These are phyloP conservation scores for Chytriomyces confervae DNA, from an alignment of 192 early-diverging fungal genomes.

Conservation along the genomic window DNA sequence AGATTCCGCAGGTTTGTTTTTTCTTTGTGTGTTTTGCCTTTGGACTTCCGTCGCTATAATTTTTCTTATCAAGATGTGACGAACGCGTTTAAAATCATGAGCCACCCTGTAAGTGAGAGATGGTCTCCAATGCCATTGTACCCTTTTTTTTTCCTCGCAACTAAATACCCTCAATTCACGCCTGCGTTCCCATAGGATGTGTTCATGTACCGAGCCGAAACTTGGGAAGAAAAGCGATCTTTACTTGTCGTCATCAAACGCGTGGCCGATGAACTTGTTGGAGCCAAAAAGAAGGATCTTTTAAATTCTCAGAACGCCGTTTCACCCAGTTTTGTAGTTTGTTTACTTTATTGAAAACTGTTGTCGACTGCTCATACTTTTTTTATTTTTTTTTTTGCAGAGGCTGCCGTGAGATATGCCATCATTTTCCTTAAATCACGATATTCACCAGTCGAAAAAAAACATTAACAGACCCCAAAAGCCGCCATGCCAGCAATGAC, in stretches of 20 bases:
- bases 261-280: slow-evolving; percentile 16
- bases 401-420: too few species aligned
- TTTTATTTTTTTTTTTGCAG: too few species aligned
- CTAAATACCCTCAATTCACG: background rate
- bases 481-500: background rate
- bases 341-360: too few species aligned
- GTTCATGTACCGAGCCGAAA: slow-evolving; percentile 74
- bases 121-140: background rate
- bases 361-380: too few species aligned
- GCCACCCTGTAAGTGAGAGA: slow-evolving; percentile 57
- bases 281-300: slow-evolving; percentile 23
- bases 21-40: background rate
- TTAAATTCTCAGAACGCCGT: background rate
- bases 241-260: slow-evolving; percentile 50
- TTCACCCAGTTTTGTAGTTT: too few species aligned
- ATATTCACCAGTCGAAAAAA: background rate
- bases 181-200: slow-evolving; percentile 52
- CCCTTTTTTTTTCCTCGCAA: background rate
- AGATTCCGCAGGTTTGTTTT: slow-evolving; percentile 69
- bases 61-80: slow-evolving; percentile 60
- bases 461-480: background rate
- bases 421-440: too few species aligned
- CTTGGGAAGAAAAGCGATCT: slow-evolving; percentile 71
- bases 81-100: slow-evolving; percentile 83
- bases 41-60: slow-evolving; percentile 9